phyloP scores from a whole-genome alignment of 1,284 basidiomycete species.

The Gymnopus androsaceus region DNA sequence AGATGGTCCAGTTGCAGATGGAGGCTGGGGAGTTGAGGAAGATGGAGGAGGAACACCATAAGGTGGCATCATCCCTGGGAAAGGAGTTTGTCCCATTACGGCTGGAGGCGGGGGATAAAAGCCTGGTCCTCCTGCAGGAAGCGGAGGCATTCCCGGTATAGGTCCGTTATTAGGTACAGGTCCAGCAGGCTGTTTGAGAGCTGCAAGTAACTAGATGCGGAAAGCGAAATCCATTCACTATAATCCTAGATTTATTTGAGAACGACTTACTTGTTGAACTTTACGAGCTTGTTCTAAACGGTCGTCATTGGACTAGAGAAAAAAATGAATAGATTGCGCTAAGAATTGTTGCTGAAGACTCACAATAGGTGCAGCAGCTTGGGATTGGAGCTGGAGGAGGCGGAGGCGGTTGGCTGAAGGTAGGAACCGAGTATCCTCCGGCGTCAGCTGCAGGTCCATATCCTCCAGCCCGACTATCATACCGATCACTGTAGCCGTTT shows the following conservation, averaged over 20 bases:
- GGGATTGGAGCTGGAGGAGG: slow-evolving; percentile 6
- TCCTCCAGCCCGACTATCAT: slow-evolving; percentile 32
- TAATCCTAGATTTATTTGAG: slow-evolving; percentile 2
- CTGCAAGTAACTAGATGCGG: slow-evolving; percentile 65
- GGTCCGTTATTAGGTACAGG: slow-evolving; percentile 29
- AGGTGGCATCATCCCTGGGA: slow-evolving; percentile 29
- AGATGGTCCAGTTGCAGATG: slow-evolving; percentile 27
- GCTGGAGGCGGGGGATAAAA: slow-evolving; percentile 47
- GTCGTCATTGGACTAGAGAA: slow-evolving; percentile 56
- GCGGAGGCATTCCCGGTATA: slow-evolving; percentile 34
- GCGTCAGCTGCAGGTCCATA: slow-evolving; percentile 7
- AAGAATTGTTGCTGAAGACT: slow-evolving; percentile 10
- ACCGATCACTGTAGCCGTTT: slow-evolving; percentile 39
- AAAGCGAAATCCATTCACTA: slow-evolving; percentile 2
- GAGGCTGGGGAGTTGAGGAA: slow-evolving; percentile 33
- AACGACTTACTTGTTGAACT: slow-evolving; percentile 65
- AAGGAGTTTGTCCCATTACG: slow-evolving; percentile 35
- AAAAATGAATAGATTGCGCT: not conserved
- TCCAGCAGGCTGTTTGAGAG: slow-evolving; percentile 66
- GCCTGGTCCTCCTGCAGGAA: slow-evolving; percentile 36
- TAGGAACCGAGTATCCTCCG: slow-evolving; percentile 24
- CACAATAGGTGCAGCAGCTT: slow-evolving; percentile 20
- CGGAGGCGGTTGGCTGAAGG: slow-evolving; percentile 15
- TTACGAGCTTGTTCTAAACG: slow-evolving; percentile 80
- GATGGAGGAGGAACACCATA: slow-evolving; percentile 40